Evolutionary conservation across 768 basidiomycete species (phyloP).

Genomic region (Rhodotorula kratochvilovae): DNA sequence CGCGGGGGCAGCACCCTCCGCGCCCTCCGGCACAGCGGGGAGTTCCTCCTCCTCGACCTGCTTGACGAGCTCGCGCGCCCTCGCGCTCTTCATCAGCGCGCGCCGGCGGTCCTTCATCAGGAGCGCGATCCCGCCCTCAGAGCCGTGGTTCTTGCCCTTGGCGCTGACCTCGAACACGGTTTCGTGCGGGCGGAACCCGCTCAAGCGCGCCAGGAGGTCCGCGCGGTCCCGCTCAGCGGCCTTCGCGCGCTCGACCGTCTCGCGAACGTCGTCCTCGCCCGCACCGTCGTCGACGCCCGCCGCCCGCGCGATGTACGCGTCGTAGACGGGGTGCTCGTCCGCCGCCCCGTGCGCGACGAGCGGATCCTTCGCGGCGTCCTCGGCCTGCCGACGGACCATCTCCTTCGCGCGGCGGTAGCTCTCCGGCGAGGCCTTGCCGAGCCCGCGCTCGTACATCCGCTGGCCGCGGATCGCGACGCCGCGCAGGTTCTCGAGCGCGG

Average conservation of each 20-base stretch:
- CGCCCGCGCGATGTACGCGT: conserved; percentile 11
- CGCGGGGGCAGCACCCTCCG: neutral
- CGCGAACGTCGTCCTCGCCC: neutral
- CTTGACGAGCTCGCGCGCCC: conserved; percentile 15
- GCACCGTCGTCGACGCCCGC: neutral
- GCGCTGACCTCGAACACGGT: conserved; percentile 86
- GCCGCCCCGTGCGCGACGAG: no score
- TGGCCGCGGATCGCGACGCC: conserved; percentile 86
- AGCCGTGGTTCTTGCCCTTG: conserved; percentile 65
- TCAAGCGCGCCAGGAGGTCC: conserved; percentile 66
- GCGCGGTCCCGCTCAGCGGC: conserved; percentile 59
- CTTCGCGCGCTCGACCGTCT: conserved; percentile 1
- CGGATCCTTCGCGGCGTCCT: conserved; percentile 53
- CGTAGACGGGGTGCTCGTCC: conserved; percentile 63
- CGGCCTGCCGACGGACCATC: conserved; percentile 55
- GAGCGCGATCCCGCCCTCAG: conserved; percentile 53
- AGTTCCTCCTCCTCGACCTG: conserved; percentile 37
- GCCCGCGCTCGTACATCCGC: conserved; percentile 86
- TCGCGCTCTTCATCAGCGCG: conserved; percentile 57
- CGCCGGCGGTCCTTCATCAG: conserved; percentile 86
- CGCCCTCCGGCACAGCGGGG: conserved; percentile 44
- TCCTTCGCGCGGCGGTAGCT: conserved; percentile 86
- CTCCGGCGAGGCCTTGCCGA: conserved; percentile 78
- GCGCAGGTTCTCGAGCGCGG: conserved; percentile 54
- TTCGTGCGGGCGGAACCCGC: conserved; percentile 75